Evolutionary conservation across 2,329 filamentous ascomycete species (phyloP).

Genomic region (Pyrenochaeta sp.): DNA sequence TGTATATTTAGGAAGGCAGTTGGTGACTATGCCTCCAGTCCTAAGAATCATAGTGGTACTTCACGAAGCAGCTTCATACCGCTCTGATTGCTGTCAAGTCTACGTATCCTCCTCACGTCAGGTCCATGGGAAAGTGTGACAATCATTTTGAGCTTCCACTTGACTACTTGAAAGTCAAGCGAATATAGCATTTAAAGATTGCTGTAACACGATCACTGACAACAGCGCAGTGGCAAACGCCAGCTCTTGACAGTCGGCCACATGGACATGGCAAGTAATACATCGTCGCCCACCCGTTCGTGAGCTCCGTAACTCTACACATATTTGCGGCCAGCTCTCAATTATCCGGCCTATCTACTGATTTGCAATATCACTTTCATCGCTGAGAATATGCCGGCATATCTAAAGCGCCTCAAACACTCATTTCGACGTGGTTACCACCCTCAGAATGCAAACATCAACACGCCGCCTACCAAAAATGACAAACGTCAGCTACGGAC

Average conservation of each 20-base stretch:
- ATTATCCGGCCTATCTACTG: not conserved
- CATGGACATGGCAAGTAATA: constrained; percentile 8
- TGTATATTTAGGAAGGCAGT: constrained; percentile 20
- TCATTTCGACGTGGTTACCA: constrained; percentile 14
- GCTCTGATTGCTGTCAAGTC: not conserved
- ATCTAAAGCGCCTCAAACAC: constrained; percentile 20
- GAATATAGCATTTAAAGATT: not conserved
- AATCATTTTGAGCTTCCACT: not conserved
- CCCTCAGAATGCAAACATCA: not conserved
- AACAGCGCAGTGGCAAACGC: constrained; percentile 23
- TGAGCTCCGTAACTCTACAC: not conserved
- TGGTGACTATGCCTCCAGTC: constrained; percentile 11
- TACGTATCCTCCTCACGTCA: not conserved
- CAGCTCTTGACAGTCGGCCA: constrained; percentile 11
- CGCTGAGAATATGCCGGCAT: constrained; percentile 14
- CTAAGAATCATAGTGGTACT: constrained; percentile 5
- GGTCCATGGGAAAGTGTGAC: not conserved
- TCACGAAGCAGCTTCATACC: not conserved
- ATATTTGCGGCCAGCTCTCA: not conserved
- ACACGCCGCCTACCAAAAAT: not conserved
- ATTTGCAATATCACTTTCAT: not conserved
- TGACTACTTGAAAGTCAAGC: not conserved
- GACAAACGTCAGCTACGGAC: not conserved
- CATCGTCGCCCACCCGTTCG: not conserved
- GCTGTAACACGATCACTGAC: constrained; percentile 1